phyloP scores from a whole-genome alignment of 192 early-diverging fungal species.

The Podila minutissima region DNA sequence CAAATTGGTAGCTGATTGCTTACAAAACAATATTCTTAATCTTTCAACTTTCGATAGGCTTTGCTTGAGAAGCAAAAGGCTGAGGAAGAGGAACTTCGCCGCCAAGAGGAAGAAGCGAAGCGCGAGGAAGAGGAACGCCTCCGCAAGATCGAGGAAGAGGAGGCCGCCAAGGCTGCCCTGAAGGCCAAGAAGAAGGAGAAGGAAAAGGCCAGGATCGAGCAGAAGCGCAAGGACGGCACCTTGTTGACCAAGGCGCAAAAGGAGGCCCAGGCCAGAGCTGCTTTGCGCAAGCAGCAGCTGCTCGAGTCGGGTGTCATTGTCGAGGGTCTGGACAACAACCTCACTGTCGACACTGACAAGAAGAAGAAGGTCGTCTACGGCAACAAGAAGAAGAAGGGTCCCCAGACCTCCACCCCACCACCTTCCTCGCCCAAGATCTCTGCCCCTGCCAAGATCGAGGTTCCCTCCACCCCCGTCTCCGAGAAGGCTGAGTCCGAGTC shows the following conservation, averaged over 20 bases:
- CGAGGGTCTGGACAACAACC: conserved; percentile 65
- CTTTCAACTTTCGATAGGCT: conserved; percentile 50
- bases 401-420: conserved; percentile 47
- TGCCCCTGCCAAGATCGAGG: conserved; percentile 41
- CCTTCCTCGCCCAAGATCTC: conserved; percentile 47
- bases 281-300: conserved; percentile 79
- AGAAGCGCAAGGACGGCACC: conserved; percentile 92
- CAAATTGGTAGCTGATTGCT: conserved; percentile 28
- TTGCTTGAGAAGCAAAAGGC: conserved; percentile 77
- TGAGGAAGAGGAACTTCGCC: conserved; percentile 81
- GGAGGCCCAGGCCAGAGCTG: conserved; percentile 76
- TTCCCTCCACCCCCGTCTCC: conserved; percentile 49
- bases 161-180: conserved; percentile 79
- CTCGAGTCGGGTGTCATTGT: conserved; percentile 84
- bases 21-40: conserved; percentile 34
- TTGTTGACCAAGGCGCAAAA: conserved; percentile 95
- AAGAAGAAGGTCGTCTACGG: conserved; percentile 78
- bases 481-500: conserved; percentile 56
- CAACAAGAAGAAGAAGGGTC: conserved; percentile 78
- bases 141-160: conserved; percentile 80
- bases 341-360: conserved; percentile 54
- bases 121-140: conserved; percentile 76
- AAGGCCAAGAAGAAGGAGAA: conserved; percentile 84
- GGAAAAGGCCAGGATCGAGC: conserved; percentile 87
- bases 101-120: conserved; percentile 74